Percentiles rank a stretch among this genome's conserved stretches.
Evolutionary conservation across 305 asterid species (phyloP).

Genomic region (Euphrasia arctica): DNA sequence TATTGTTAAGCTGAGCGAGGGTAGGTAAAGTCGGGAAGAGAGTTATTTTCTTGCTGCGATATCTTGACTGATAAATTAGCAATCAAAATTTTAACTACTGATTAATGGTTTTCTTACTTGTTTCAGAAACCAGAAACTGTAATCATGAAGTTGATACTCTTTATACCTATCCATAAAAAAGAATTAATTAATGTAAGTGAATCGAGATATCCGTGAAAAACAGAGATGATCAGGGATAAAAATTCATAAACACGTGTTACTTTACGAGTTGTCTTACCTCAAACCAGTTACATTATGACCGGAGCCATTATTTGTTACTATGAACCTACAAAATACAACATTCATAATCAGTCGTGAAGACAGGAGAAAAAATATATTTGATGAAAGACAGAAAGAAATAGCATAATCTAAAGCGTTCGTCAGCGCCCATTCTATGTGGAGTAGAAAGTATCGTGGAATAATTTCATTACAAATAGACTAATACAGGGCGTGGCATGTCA

Average conservation of each 20-base stretch:
- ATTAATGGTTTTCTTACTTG: constrained; percentile 44
- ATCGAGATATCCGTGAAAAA: not conserved
- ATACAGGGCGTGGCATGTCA: not conserved
- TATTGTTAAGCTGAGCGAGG: constrained; percentile 66
- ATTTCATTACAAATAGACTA: not conserved
- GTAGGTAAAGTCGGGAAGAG: not conserved
- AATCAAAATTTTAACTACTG: not conserved
- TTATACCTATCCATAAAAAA: constrained; percentile 51
- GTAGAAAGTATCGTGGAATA: not conserved
- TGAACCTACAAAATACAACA: constrained; percentile 59
- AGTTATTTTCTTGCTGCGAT: constrained; percentile 16
- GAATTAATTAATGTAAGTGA: not conserved
- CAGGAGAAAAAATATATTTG: not conserved
- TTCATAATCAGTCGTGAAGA: not conserved
- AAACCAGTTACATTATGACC: constrained; percentile 75
- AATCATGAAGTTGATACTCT: constrained; percentile 94
- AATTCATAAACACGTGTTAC: not conserved
- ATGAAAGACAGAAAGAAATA: not conserved
- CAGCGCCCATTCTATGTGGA: not conserved
- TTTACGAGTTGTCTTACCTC: constrained; percentile 44
- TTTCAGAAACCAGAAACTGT: constrained; percentile 89
- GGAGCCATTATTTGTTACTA: constrained; percentile 82
- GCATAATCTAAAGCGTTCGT: not conserved
- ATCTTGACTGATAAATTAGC: constrained; percentile 6
- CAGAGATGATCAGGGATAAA: not conserved